These are phyloP conservation scores for Populus ilicifolia DNA, from an alignment of 345 rosid genomes.

Conservation along the genomic window DNA sequence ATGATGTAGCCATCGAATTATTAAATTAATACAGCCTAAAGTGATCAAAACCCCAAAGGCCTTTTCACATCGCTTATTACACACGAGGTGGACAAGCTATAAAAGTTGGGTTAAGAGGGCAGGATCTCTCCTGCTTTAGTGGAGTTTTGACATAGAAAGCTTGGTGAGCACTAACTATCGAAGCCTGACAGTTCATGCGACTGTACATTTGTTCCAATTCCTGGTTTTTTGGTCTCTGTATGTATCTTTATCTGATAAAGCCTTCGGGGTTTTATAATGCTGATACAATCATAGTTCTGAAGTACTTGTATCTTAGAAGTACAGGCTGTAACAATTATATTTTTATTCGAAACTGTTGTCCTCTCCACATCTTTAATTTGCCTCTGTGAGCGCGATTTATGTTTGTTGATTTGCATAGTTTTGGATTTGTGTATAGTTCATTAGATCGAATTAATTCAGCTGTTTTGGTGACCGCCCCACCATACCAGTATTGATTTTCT, in stretches of 20 bases:
- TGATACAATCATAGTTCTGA: neutral
- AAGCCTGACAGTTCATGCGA: constrained; percentile 3
- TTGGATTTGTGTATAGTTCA: neutral
- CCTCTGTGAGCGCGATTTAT: neutral
- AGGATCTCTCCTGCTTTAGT: constrained; percentile 18
- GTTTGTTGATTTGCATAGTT: neutral
- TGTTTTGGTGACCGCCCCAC: neutral
- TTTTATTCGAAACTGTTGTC: neutral
- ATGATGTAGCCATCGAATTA: neutral
- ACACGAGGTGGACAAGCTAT: constrained; percentile 5
- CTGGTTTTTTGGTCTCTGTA: neutral
- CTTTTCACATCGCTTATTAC: constrained; percentile 24
- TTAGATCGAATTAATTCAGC: neutral
- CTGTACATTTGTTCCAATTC: neutral
- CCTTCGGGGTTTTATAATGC: neutral
- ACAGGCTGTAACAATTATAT: neutral
- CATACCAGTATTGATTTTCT: neutral
- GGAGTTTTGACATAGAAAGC: constrained; percentile 28
- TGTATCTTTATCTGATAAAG: neutral
- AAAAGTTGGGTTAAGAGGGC: constrained; percentile 8
- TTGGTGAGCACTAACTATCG: constrained; percentile 3
- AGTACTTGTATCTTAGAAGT: neutral
- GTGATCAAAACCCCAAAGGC: constrained; percentile 8
- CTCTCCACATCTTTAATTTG: neutral
- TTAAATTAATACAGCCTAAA: neutral